Evolutionary conservation across 2,329 filamentous ascomycete species (phyloP).

Genomic region (Aureobasidium sp.): DNA sequence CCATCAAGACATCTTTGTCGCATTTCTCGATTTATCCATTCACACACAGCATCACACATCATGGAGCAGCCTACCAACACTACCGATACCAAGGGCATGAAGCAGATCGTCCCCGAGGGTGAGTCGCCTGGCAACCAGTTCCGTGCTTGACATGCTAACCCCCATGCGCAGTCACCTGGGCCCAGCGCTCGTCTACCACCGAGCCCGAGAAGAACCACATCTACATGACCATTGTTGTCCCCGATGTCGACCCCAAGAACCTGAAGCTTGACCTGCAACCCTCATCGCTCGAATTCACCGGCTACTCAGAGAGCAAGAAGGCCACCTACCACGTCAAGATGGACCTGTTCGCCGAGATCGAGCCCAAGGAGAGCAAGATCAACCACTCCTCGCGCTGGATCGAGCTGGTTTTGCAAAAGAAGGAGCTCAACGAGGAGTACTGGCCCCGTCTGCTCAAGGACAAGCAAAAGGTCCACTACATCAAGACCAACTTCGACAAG

Average conservation of each 20-base stretch:
- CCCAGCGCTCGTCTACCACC: conserved; percentile 79
- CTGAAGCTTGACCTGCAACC: conserved; percentile 80
- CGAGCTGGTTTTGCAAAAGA: conserved; percentile 91
- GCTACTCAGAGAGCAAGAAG: conserved; percentile 77
- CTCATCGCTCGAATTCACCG: conserved; percentile 70
- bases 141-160: conserved; percentile 19
- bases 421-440: conserved; percentile 88
- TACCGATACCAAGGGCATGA: conserved; percentile 28
- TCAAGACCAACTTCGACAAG: conserved; percentile 99
- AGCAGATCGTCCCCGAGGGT: conserved; percentile 33
- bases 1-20: conserved; percentile 16
- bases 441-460: conserved; percentile 96
- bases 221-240: conserved; percentile 83
- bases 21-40: conserved; percentile 8
- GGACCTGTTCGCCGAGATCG: conserved; percentile 86
- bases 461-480: conserved; percentile 79
- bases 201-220: conserved; percentile 88
- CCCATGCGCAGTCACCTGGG: conserved; percentile 75
- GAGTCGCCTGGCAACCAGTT: conserved; percentile 10
- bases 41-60: conserved; percentile 13
- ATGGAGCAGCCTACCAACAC: conserved; percentile 30
- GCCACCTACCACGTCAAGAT: conserved; percentile 78
- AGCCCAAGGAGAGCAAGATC: conserved; percentile 73
- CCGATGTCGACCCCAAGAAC: conserved; percentile 70
- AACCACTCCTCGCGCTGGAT: conserved; percentile 84